Evolutionary conservation across 192 early-diverging fungal species (phyloP).

Genomic region (Geranomyces variabilis): DNA sequence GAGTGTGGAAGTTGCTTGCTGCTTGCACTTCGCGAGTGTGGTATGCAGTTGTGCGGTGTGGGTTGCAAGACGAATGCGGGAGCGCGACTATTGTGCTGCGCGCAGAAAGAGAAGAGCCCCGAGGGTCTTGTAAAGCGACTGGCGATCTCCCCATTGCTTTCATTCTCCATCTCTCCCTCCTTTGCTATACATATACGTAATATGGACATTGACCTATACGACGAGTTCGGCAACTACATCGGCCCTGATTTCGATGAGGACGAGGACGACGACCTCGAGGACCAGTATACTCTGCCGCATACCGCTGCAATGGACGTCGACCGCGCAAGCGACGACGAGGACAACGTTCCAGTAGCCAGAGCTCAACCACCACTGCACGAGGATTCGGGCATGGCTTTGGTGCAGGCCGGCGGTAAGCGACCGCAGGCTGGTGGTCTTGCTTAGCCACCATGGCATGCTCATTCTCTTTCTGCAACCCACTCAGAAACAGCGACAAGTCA

Average conservation of each 20-base stretch:
- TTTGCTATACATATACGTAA: background rate
- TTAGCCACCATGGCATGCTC: background rate
- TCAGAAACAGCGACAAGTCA: slow-evolving; percentile 50
- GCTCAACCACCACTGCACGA: slow-evolving; percentile 32
- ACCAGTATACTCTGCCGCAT: slow-evolving; percentile 22
- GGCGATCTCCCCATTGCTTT: too few species aligned
- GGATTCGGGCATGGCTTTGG: slow-evolving; percentile 45
- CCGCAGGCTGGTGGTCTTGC: background rate
- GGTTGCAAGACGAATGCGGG: too few species aligned
- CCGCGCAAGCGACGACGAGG: slow-evolving; percentile 58
- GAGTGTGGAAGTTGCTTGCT: too few species aligned
- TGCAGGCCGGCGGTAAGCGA: slow-evolving; percentile 66
- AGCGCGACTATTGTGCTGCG: too few species aligned
- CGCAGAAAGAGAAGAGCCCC: too few species aligned
- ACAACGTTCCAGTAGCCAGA: slow-evolving; percentile 21
- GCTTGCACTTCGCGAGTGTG: too few species aligned
- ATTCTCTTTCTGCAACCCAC: background rate
- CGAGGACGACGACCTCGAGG: slow-evolving; percentile 43
- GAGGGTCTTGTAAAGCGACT: too few species aligned
- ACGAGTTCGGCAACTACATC: slow-evolving; percentile 90
- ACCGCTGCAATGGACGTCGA: slow-evolving; percentile 39
- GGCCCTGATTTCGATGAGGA: slow-evolving; percentile 86
- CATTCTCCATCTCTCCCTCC: too few species aligned
- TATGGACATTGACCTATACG: slow-evolving; percentile 38
- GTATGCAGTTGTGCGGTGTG: too few species aligned